phyloP scores from a whole-genome alignment of 2,329 filamentous ascomycete species.

The Colletotrichum trifolii region DNA sequence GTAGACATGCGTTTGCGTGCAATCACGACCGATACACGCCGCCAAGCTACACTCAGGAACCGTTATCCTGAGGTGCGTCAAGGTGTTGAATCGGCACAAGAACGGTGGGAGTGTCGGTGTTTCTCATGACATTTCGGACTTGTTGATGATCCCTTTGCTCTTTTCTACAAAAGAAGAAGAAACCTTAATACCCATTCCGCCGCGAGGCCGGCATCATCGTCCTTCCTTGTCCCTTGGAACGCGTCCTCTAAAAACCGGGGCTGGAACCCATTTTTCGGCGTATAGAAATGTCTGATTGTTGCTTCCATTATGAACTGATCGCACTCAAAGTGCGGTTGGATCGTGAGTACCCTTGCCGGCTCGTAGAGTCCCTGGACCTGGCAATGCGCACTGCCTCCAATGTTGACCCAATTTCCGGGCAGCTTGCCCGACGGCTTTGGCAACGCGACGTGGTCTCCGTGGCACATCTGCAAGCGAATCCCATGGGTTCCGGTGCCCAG shows the following conservation, averaged over 20 bases:
- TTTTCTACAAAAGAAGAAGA: background rate
- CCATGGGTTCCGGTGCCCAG: constrained; percentile 19
- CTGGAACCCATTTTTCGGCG: constrained; percentile 22
- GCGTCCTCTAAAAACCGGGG: constrained; percentile 8
- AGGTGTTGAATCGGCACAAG: too few species aligned
- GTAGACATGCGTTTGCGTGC: too few species aligned
- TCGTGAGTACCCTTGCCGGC: constrained; percentile 51
- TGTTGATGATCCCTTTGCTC: background rate
- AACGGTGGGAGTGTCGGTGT: background rate
- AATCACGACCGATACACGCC: too few species aligned
- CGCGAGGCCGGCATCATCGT: constrained; percentile 11
- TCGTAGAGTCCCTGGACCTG: constrained; percentile 56
- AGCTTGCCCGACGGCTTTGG: constrained; percentile 38
- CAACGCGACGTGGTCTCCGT: constrained; percentile 52
- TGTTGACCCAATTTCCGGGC: constrained; percentile 51
- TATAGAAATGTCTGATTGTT: constrained; percentile 32
- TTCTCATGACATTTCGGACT: background rate
- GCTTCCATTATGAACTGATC: constrained; percentile 52
- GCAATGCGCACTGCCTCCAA: constrained; percentile 55
- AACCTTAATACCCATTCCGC: constrained; percentile 26
- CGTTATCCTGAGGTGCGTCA: too few species aligned
- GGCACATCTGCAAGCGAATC: constrained; percentile 58
- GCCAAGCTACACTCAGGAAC: too few species aligned
- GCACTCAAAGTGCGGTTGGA: constrained; percentile 63
- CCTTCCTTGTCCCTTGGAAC: constrained; percentile 16